Evolutionary conservation across 805 yeast species (phyloP).

Genomic region (Clavispora asparagi): DNA sequence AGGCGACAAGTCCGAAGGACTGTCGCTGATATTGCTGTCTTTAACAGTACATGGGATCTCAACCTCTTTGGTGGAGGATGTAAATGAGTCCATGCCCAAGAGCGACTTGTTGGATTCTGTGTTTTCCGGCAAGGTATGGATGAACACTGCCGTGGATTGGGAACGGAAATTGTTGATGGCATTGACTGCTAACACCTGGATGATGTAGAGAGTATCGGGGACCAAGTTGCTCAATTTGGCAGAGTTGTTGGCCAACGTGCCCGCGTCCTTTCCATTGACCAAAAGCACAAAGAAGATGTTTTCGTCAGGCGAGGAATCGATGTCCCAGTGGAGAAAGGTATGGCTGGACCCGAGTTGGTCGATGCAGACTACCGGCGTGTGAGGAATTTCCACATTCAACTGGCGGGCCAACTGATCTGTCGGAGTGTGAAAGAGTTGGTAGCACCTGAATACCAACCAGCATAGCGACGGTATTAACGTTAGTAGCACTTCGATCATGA

Average conservation of each 20-base stretch:
- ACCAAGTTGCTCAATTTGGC: conserved; percentile 30
- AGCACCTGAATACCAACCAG: conserved; percentile 39
- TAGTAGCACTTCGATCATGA: conserved; percentile 30
- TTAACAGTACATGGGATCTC: background rate
- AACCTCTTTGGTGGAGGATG: background rate
- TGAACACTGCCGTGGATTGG: conserved; percentile 27
- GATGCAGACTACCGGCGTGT: conserved; percentile 48
- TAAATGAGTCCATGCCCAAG: background rate
- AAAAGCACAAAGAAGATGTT: conserved; percentile 27
- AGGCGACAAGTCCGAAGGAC: background rate
- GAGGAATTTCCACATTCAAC: conserved; percentile 51
- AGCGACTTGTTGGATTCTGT: background rate
- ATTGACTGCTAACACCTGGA: conserved; percentile 35
- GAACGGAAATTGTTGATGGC: conserved; percentile 30
- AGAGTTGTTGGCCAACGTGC: conserved; percentile 29
- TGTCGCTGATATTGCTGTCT: background rate
- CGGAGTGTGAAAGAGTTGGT: conserved; percentile 37
- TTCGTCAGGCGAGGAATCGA: conserved; percentile 25
- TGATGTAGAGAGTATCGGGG: conserved; percentile 24
- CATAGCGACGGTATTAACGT: conserved; percentile 29
- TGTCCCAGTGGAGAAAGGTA: conserved; percentile 47
- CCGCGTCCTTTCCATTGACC: conserved; percentile 32
- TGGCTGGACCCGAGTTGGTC: conserved; percentile 45
- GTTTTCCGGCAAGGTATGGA: conserved; percentile 20
- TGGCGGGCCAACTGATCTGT: conserved; percentile 41